A percentile compares a stretch with the other conserved stretches of the same genome.
phyloP scores from a whole-genome alignment of 148 eudicot genomes.

The Bassia scoparia region DNA sequence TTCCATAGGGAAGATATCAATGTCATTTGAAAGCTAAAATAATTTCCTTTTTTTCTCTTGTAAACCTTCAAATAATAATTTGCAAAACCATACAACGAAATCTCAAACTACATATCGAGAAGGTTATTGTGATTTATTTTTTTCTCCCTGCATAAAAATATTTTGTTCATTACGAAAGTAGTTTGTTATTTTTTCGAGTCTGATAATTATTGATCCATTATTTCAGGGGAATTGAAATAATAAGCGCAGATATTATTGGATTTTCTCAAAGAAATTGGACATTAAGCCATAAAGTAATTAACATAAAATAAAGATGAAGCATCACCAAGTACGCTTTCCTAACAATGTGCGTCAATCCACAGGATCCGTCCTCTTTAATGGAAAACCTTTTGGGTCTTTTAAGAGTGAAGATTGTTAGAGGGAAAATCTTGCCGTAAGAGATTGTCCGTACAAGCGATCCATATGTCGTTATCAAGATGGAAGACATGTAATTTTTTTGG shows the following conservation, averaged over 20 bases:
- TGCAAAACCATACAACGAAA: no score
- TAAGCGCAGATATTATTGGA: neutral
- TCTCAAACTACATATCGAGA: no score
- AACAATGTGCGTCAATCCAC: slow-evolving; percentile 2
- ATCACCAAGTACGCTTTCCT: slow-evolving; percentile 6
- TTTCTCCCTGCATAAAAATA: no score
- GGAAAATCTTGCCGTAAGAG: slow-evolving; percentile 80
- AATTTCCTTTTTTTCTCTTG: neutral
- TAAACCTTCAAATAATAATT: neutral
- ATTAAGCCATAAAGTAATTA: neutral
- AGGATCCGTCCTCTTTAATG: slow-evolving; percentile 32
- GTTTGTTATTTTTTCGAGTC: neutral
- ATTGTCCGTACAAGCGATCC: slow-evolving; percentile 80
- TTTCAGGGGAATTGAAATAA: neutral
- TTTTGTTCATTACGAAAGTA: no score
- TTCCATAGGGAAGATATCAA: neutral
- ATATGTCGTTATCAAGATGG: slow-evolving; percentile 64
- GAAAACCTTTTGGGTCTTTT: slow-evolving; percentile 61
- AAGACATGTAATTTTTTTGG: slow-evolving; percentile 44
- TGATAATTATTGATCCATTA: neutral
- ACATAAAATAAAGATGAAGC: slow-evolving; percentile 18
- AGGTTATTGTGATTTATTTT: no score
- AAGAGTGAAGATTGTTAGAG: slow-evolving; percentile 56
- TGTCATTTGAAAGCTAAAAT: neutral
- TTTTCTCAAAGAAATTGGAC: neutral